These are phyloP conservation scores for Fistulinella prunicolor DNA, from an alignment of 768 basidiomycete genomes.

Conservation along the genomic window DNA sequence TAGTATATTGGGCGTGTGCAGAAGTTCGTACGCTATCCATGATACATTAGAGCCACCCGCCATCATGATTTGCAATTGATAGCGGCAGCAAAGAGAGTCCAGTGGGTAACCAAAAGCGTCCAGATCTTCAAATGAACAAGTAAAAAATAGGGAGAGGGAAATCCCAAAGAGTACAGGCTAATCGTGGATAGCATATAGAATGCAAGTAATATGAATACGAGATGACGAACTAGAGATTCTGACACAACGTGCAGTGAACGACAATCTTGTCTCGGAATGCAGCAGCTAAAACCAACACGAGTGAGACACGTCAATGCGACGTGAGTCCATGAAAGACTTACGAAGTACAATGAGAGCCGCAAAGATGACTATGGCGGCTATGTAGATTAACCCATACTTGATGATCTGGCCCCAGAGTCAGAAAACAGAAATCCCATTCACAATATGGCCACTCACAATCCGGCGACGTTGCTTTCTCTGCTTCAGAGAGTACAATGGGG, in stretches of 20 bases:
- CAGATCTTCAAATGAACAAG: conserved; percentile 3
- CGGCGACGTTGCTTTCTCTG: conserved; percentile 86
- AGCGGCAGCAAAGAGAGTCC: conserved; percentile 13
- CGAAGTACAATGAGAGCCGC: conserved; percentile 75
- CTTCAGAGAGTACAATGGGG: conserved; percentile 87
- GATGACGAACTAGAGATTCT: conserved; percentile 54
- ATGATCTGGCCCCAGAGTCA: conserved; percentile 51
- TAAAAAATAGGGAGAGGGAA: background rate
- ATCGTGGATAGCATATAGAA: conserved; percentile 29
- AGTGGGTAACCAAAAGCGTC: conserved; percentile 8
- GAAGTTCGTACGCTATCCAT: conserved; percentile 21
- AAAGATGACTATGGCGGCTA: conserved; percentile 65
- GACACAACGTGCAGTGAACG: conserved; percentile 64
- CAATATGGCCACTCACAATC: conserved; percentile 56
- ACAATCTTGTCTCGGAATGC: conserved; percentile 59
- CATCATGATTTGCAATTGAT: conserved; percentile 11
- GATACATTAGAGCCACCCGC: conserved; percentile 14
- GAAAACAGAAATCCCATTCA: conserved; percentile 1
- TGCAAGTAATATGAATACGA: conserved; percentile 24
- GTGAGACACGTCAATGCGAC: background rate
- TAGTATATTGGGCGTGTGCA: conserved; percentile 1
- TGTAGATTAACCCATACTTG: conserved; percentile 80
- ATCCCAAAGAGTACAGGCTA: conserved; percentile 26
- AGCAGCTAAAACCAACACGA: conserved; percentile 41
- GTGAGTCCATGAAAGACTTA: conserved; percentile 39